Conservation (phyloP, 1,284 basidiomycete genomes). For the Bondarzewia mesenterica region DNA sequence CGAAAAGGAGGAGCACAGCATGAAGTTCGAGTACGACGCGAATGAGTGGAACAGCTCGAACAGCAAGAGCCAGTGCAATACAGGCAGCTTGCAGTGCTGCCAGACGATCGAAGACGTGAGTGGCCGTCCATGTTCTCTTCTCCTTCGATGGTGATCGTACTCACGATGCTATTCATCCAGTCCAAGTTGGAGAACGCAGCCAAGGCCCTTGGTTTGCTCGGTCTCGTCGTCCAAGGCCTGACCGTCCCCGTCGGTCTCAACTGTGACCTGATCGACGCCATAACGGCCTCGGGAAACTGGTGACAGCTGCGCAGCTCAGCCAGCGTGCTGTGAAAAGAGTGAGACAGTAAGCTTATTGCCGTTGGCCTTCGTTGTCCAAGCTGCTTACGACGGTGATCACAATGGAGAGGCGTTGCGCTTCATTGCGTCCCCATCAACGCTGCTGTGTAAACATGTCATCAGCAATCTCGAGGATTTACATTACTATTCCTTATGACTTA, state of each 20-base stretch:
- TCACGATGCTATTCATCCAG: no score
- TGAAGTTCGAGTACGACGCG: neutral
- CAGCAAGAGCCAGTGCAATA: slow-evolving; percentile 19
- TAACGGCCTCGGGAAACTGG: slow-evolving; percentile 11
- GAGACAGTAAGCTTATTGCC: slow-evolving; percentile 12
- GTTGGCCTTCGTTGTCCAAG: neutral
- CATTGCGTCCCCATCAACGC: slow-evolving; percentile 32
- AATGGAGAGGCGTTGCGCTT: slow-evolving; percentile 29
- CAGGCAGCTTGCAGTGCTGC: slow-evolving; percentile 23
- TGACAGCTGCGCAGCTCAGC: slow-evolving; percentile 11
- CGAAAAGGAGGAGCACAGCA: neutral
- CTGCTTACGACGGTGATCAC: neutral
- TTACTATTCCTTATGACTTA: no score
- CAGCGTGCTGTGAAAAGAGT: slow-evolving; percentile 24
- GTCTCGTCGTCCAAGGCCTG: slow-evolving; percentile 14
- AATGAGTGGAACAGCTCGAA: neutral
- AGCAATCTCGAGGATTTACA: no score
- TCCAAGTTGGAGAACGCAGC: no score
- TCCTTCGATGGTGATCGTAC: neutral
- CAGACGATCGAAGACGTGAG: slow-evolving; percentile 8
- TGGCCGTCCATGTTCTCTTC: neutral
- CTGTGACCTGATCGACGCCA: slow-evolving; percentile 15
- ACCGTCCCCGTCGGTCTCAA: slow-evolving; percentile 17
- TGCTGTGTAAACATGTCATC: slow-evolving; percentile 22
- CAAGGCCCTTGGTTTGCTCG: slow-evolving; percentile 13